Evolutionary conservation across 1,284 basidiomycete species (phyloP), one percentile per base, ranked within the genome.

Genomic region (Pterulicium gracile): DNA sequence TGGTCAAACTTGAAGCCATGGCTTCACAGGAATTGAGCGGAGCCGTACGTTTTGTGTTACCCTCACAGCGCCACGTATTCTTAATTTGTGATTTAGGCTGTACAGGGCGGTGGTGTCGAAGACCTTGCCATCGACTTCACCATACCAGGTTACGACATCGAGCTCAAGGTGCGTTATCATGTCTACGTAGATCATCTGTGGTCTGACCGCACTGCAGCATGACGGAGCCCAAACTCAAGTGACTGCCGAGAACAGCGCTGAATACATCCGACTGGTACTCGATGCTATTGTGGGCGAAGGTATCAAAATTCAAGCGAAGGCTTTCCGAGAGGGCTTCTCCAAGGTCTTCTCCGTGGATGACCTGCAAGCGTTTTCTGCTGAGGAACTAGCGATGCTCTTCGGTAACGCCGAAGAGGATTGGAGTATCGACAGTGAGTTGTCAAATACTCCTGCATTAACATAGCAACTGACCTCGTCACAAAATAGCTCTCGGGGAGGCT

Each of bases 331-430:
- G 53, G 91, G 91, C 2, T 95, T 95, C 64, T 91, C 88, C 3
- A 85, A 88, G 60, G 93, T 98, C 40, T 96, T 99, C 75, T 86
- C 94, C 0, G 81, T 98, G 46, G 69, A 73, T 32, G 92, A 97
- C 58, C 69, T 99, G 44, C 79, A 86, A 54, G 88, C 90, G 19
- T 98, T 99, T 68, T 88, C 93, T 21, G 78, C 91, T 3, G 90
- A 97, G 48, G 96, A 99, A 63, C 69, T 98, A 12, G 85, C 86
- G 32, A 86, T 95, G 74, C 70, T 98, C 24, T 95, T 97, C 56
- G 94, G 95, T 22, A 95, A 96, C 56, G 78, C 85, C 3, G 91
- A 97, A 13, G 94, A 98, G 59, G 93, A 97, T 60, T 97, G 93
- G 93, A 83, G 78, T 50, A 59, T 70, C 13, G 91, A 95, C 61